These are phyloP conservation scores for Chloris gayana DNA, from an alignment of 176 grass and related monocot species.

Conservation along the genomic window DNA sequence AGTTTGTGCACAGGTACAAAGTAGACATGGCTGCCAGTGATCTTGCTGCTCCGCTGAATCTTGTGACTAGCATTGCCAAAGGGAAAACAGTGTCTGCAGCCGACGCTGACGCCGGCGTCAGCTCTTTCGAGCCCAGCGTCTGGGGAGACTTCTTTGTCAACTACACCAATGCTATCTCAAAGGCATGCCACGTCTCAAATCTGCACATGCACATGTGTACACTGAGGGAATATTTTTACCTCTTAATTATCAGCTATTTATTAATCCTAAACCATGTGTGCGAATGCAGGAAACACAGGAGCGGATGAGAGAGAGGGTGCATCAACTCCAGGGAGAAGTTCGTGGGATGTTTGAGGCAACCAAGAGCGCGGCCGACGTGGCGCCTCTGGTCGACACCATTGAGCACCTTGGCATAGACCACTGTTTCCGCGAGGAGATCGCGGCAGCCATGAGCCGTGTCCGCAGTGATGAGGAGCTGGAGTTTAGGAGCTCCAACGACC, in stretches of 20 bases:
- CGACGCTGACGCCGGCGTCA: background rate
- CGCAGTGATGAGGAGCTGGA: background rate
- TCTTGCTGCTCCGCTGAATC: too few relatives aligned
- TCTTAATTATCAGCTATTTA: too few relatives aligned
- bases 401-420: background rate
- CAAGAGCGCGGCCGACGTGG: background rate
- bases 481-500: background rate
- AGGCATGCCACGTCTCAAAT: background rate
- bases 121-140: conserved; percentile 4
- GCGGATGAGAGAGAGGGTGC: background rate
- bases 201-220: background rate
- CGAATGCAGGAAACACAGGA: background rate
- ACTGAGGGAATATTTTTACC: too few relatives aligned
- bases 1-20: too few relatives aligned
- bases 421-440: background rate
- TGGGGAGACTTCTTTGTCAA: conserved; percentile 22
- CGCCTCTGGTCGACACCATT: background rate
- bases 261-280: background rate
- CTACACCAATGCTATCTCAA: background rate
- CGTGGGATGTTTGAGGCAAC: background rate
- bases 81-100: background rate
- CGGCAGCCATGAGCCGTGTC: background rate
- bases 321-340: background rate
- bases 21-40: too few relatives aligned
- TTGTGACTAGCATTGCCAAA: too few relatives aligned